Evolutionary conservation across 1,284 basidiomycete species (phyloP).

Genomic region (Marasmius oreades): DNA sequence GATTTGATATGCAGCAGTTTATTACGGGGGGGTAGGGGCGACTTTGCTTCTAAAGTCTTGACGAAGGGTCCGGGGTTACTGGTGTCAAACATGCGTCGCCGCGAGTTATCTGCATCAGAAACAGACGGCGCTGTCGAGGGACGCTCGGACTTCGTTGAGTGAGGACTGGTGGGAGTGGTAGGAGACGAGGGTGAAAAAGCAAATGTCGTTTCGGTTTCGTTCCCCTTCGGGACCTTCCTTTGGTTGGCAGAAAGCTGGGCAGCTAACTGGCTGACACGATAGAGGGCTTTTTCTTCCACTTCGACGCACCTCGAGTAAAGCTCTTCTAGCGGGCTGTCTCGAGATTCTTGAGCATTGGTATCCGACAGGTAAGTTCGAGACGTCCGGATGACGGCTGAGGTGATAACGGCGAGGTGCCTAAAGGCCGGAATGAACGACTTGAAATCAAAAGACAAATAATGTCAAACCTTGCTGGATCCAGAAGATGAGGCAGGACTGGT

Average conservation of each 20-base stretch:
- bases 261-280: constrained; percentile 57
- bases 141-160: constrained; percentile 26
- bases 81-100: constrained; percentile 20
- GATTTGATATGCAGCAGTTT: constrained; percentile 32
- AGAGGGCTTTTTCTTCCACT: constrained; percentile 67
- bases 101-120: constrained; percentile 23
- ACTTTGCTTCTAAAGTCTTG: constrained; percentile 12
- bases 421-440: constrained; percentile 34
- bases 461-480: constrained; percentile 39
- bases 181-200: constrained; percentile 10
- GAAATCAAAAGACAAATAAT: too few species aligned
- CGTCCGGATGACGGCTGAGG: constrained; percentile 69
- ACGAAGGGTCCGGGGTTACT: constrained; percentile 9
- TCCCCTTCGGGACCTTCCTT: constrained; percentile 9
- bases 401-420: constrained; percentile 66
- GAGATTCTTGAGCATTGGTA: constrained; percentile 23
- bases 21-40: constrained; percentile 18
- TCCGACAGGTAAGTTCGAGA: constrained; percentile 36
- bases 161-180: background rate
- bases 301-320: constrained; percentile 64
- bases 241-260: constrained; percentile 34
- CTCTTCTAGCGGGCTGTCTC: constrained; percentile 34
- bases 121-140: constrained; percentile 43
- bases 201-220: background rate
- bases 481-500: constrained; percentile 61